A percentile compares a stretch with the other conserved stretches of the same genome.
These are phyloP conservation scores for Saccharomycopsis sp. DNA, from an alignment of 805 yeast genomes.

Conservation along the genomic window DNA sequence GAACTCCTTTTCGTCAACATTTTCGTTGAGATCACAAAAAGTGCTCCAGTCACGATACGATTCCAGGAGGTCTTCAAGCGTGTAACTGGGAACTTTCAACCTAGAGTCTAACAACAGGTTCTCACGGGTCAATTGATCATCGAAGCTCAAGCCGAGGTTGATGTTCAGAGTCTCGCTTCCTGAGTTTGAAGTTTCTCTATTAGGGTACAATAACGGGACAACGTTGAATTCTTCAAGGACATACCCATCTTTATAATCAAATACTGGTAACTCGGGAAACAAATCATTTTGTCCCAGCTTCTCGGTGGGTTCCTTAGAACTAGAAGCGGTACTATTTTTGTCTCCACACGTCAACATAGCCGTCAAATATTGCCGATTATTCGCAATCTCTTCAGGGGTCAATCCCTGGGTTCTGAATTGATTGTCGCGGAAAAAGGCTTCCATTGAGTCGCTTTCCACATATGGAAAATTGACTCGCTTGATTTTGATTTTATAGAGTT, in stretches of 20 bases:
- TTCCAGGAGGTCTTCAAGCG: not conserved
- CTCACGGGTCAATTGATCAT: not conserved
- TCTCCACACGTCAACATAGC: not conserved
- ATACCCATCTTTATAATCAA: not conserved
- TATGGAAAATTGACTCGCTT: not conserved
- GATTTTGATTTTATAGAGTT: not conserved
- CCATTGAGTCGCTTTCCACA: not conserved
- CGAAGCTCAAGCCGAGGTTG: not conserved
- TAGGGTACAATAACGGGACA: not conserved
- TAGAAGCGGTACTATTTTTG: too few species aligned
- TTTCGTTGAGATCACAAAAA: not conserved
- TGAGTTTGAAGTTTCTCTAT: not conserved
- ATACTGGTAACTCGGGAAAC: not conserved
- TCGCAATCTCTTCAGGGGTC: not conserved
- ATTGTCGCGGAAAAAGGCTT: not conserved
- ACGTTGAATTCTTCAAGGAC: not conserved
- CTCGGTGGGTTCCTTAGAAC: too few species aligned
- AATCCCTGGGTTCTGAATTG: not conserved
- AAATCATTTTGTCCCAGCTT: too few species aligned
- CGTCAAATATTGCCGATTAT: not conserved
- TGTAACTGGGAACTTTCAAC: not conserved
- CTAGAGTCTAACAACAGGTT: not conserved
- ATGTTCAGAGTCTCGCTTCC: not conserved
- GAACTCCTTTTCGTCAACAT: not conserved
- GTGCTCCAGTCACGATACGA: not conserved